A percentile compares a stretch with the other conserved stretches of the same genome.
Conservation (phyloP, 352 stramenopile species). For the Phytophthora syringae region DNA sequence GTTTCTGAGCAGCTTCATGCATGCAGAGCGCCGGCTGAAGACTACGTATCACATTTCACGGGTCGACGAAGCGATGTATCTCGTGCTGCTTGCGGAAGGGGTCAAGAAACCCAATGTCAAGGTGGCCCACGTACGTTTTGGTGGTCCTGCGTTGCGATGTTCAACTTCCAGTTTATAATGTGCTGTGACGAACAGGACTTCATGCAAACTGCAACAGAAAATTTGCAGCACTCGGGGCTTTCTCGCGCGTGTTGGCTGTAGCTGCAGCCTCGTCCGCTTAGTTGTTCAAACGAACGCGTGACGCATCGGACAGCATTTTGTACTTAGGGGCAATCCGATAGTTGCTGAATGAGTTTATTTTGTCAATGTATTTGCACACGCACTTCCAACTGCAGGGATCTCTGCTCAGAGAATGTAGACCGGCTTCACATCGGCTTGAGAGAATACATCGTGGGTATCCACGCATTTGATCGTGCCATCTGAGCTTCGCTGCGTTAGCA, state of each 20-base stretch:
- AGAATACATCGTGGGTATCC: conserved; percentile 74
- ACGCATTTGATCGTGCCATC: conserved; percentile 74
- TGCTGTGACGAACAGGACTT: conserved; percentile 61
- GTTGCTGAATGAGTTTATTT: conserved; percentile 13
- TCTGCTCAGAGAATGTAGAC: conserved; percentile 77
- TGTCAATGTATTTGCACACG: conserved; percentile 20
- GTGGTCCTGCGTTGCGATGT: neutral
- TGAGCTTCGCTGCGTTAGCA: conserved; percentile 50
- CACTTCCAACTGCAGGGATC: conserved; percentile 7
- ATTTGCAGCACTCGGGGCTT: conserved; percentile 78
- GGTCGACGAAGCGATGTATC: conserved; percentile 76
- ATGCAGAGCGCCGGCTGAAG: conserved; percentile 72
- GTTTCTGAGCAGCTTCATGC: conserved; percentile 52
- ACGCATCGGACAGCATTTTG: conserved; percentile 27
- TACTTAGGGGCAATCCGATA: conserved; percentile 22
- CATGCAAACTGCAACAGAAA: conserved; percentile 80
- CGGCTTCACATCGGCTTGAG: conserved; percentile 64
- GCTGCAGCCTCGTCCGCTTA: conserved; percentile 16
- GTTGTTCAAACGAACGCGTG: conserved; percentile 9
- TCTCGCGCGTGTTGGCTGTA: conserved; percentile 36
- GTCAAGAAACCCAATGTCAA: conserved; percentile 76
- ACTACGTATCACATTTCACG: conserved; percentile 78
- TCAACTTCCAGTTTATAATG: neutral
- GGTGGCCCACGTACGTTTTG: conserved; percentile 56
- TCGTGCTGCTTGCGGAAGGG: conserved; percentile 78